A percentile compares a stretch with the other conserved stretches of the same genome.
These are phyloP conservation scores for Alnus glutinosa DNA, from an alignment of 306 rosid genomes.

Conservation along the genomic window DNA sequence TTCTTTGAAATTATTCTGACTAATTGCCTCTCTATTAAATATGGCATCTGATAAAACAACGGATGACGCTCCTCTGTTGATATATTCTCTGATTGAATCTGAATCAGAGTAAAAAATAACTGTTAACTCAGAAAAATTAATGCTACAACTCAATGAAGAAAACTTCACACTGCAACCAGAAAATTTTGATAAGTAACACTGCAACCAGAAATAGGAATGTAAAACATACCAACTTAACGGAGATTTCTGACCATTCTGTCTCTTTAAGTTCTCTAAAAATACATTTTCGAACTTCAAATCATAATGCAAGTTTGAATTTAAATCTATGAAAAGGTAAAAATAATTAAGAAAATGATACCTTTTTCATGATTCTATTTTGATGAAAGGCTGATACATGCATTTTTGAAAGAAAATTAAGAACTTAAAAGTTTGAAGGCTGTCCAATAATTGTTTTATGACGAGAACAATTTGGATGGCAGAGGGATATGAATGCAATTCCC, in stretches of 20 bases:
- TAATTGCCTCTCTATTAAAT: constrained; percentile 70
- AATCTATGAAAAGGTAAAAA: neutral
- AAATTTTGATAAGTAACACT: neutral
- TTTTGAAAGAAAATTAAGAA: neutral
- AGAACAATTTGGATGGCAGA: neutral
- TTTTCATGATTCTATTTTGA: neutral
- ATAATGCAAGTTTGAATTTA: neutral
- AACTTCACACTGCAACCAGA: neutral
- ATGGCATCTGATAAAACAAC: constrained; percentile 91
- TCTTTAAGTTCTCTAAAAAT: neutral
- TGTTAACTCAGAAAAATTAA: constrained; percentile 4
- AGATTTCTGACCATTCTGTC: neutral
- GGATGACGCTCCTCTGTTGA: constrained; percentile 64
- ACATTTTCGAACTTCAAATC: neutral
- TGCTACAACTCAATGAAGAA: constrained; percentile 7
- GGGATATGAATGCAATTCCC: neutral
- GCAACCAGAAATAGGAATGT: neutral
- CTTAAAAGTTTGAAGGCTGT: neutral
- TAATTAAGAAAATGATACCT: neutral
- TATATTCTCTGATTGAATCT: constrained; percentile 71
- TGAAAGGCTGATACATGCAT: neutral
- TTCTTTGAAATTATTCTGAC: constrained; percentile 42
- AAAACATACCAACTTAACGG: neutral
- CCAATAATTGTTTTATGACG: neutral
- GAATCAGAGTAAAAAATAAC: constrained; percentile 23